Evolutionary conservation across 495 filamentous ascomycete genomes (phyloP).

Genomic region (Penicillium macrosclerotiorum): DNA sequence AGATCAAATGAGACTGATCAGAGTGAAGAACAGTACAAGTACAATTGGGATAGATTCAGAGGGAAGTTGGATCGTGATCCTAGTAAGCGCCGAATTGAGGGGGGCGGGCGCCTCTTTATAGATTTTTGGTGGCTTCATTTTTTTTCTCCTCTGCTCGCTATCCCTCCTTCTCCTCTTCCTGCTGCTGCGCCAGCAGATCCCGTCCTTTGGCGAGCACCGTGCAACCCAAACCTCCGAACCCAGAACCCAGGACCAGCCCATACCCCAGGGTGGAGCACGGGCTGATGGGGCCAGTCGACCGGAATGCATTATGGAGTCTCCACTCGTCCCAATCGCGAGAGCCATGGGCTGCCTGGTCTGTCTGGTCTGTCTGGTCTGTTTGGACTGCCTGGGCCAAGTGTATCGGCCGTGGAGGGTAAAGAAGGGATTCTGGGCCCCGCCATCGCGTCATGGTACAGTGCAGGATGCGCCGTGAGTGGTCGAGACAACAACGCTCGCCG

Average conservation of each 20-base stretch:
- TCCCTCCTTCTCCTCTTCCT: too few species aligned
- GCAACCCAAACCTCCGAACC: constrained; percentile 4
- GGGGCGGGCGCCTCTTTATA: constrained; percentile 20
- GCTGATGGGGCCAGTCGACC: constrained; percentile 14
- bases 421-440: constrained; percentile 19
- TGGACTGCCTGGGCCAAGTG: constrained; percentile 1
- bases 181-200: too few species aligned
- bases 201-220: too few species aligned
- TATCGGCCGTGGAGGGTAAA: too few species aligned
- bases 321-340: constrained; percentile 7
- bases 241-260: constrained; percentile 3
- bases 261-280: constrained; percentile 18
- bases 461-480: constrained; percentile 13
- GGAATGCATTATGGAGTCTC: constrained; percentile 7
- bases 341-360: too few species aligned
- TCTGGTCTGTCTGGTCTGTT: too few species aligned
- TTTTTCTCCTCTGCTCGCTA: constrained; percentile 4
- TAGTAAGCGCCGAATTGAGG: too few species aligned
- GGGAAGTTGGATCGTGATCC: neutral
- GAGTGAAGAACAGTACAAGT: neutral
- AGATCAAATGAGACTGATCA: neutral
- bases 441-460: constrained; percentile 19
- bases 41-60: constrained; percentile 3
- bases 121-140: neutral
- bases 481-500: too few species aligned